These are phyloP conservation scores for Cicer judaicum DNA, from an alignment of 306 rosid genomes.

Conservation along the genomic window DNA sequence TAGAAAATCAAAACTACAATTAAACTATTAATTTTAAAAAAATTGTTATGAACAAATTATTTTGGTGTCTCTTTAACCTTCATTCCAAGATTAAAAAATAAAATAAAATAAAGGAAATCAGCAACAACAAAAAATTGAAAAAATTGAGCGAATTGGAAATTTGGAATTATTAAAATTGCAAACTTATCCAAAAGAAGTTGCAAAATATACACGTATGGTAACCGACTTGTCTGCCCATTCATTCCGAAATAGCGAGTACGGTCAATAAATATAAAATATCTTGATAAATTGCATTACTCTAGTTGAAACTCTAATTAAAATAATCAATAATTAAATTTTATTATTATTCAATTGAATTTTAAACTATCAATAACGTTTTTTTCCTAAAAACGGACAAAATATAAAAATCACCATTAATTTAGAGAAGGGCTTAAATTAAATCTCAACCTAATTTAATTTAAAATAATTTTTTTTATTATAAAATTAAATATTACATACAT, in stretches of 20 bases:
- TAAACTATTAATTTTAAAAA: background rate
- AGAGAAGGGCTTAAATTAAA: background rate
- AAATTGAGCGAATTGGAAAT: too few species aligned
- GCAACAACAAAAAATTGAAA: background rate
- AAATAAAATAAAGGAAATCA: too few species aligned
- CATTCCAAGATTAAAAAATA: background rate
- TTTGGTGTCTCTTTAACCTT: background rate
- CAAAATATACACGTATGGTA: background rate
- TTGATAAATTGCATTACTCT: background rate
- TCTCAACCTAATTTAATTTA: background rate
- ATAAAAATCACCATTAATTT: background rate
- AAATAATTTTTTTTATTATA: background rate
- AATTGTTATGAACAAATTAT: background rate
- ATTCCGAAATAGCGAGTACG: background rate
- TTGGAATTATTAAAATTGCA: background rate
- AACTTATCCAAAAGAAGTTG: background rate
- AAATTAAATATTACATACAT: too few species aligned
- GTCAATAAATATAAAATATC: background rate
- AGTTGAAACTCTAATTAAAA: too few species aligned
- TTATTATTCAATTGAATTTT: too few species aligned
- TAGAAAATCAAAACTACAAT: too few species aligned
- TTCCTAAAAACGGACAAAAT: too few species aligned
- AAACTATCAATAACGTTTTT: too few species aligned
- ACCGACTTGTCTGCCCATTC: background rate
- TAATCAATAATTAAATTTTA: too few species aligned